A percentile compares a stretch with the other conserved stretches of the same genome.
phyloP scores from a whole-genome alignment of 371 early-diverging fungal species.

The Mucor lusitanicus region DNA sequence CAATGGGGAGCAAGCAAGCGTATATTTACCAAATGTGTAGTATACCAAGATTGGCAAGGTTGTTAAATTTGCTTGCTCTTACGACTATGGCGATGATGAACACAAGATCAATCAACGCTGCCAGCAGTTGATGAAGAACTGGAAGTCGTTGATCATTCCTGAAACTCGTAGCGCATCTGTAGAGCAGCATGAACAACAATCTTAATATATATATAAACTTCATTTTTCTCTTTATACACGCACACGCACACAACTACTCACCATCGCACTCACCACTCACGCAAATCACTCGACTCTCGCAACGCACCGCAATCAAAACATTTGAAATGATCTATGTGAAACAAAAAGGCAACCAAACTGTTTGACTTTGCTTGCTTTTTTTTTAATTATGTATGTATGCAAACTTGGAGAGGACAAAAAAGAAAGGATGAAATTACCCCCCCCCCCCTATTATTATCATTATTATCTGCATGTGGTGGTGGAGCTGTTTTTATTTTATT shows the following conservation, averaged over 20 bases:
- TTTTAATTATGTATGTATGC: no score
- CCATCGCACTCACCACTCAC: background rate
- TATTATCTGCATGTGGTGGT: no score
- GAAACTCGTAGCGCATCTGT: slow-evolving; percentile 8
- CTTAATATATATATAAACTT: slow-evolving; percentile 4
- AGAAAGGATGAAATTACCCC: no score
- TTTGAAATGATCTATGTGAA: no score
- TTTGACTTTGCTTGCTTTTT: no score
- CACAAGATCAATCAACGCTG: slow-evolving; percentile 32
- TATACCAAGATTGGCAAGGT: slow-evolving; percentile 48
- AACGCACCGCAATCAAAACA: background rate
- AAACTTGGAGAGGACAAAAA: no score
- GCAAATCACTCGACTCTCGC: background rate
- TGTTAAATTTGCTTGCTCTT: slow-evolving; percentile 30
- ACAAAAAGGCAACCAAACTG: no score
- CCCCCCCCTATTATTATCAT: no score
- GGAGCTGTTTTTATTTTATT: no score
- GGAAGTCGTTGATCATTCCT: slow-evolving; percentile 26
- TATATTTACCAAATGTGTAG: slow-evolving; percentile 1
- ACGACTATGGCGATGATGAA: slow-evolving; percentile 30
- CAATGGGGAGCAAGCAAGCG: background rate
- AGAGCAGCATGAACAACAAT: slow-evolving; percentile 12
- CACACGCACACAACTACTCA: background rate
- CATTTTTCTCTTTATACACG: background rate
- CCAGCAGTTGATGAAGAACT: slow-evolving; percentile 29